Evolutionary conservation across 176 grass and related monocot genomes (phyloP), one percentile per base, ranked within the genome.

Genomic region (Oryza officinalis): DNA sequence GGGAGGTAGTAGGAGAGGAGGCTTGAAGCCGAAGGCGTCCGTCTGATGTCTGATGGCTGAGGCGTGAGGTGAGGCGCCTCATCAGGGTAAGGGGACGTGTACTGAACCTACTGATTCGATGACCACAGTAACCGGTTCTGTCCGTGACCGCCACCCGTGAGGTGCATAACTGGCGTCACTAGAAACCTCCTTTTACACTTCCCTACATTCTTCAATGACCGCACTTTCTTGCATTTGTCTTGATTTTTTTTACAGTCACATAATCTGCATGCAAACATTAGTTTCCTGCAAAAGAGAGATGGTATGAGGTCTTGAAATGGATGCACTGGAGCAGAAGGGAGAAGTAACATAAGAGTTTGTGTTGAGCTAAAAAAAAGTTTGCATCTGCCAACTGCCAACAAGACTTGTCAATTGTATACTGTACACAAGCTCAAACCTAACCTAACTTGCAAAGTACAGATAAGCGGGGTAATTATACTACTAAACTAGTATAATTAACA

Each of bases 71-170:
- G 44, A 84, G 25, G 31, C 49, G 52, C 18, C 72, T 59, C 66
- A 33, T 33, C 13, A 33, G 25, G 27, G 27, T 82, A 22, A 18
- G 7, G 14, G 6, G 57, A 28, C 15, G 47, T 40, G 38, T 52
- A 49, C 31, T 18, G 79, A 81, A 57, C 38, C 83, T 52, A 49
- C 31, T 18, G 79, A 81, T 69, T 59, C 79, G 80, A 63, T 75
- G 37, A 54, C 74, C 74, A 61, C 68, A 26, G 84, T 44, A 77
- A 63, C 31, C 69, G n/a, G 25, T 32, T 61, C 70, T 84, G 84
- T 75, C 84, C 84, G 84, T 90, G 89, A 84, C 49, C 3, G 88
- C 69, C 84, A 71, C 89, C 89, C 89, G 89, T 90, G 89, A 87
- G 63, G 49, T 15, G 75, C 74, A 74, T 84, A 60, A 84, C 46